Evolutionary conservation across 1,139 yeast genomes (phyloP).

Genomic region (Insectozyma bohioensis): DNA sequence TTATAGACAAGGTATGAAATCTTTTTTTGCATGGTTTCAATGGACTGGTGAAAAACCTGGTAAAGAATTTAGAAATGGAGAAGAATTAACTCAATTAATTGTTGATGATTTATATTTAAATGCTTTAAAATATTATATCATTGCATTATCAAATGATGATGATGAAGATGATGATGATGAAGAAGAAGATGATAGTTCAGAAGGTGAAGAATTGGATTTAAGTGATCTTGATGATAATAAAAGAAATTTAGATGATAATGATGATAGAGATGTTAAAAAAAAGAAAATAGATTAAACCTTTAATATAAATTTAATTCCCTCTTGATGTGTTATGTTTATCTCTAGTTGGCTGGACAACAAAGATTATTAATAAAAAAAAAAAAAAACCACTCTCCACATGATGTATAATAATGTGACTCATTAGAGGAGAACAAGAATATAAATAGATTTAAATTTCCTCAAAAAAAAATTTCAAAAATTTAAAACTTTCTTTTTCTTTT

Average conservation of each 20-base stretch:
- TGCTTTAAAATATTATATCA: constrained; percentile 70
- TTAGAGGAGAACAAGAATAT: too few relatives aligned
- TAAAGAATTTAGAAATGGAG: constrained; percentile 72
- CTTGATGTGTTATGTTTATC: too few relatives aligned
- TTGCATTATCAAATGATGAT: constrained; percentile 61
- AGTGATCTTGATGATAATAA: constrained; percentile 43
- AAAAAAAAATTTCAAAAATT: too few relatives aligned
- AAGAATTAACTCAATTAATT: constrained; percentile 61
- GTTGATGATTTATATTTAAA: constrained; percentile 69
- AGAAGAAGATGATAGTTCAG: constrained; percentile 49
- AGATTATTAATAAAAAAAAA: too few relatives aligned
- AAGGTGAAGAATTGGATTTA: constrained; percentile 56
- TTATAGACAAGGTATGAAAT: constrained; percentile 69
- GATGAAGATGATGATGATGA: constrained; percentile 48
- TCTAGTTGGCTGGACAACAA: too few relatives aligned
- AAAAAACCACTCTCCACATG: too few relatives aligned
- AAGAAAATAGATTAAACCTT: background rate
- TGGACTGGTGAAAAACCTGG: constrained; percentile 79
- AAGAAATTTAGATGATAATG: constrained; percentile 13
- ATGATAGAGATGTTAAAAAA: background rate
- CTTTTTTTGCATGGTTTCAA: constrained; percentile 69
- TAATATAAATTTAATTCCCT: too few relatives aligned
- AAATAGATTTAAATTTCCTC: too few relatives aligned
- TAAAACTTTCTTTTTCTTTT: too few relatives aligned
- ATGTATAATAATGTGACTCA: too few relatives aligned